phyloP scores from a whole-genome alignment of 805 yeast species.

The Candida maltosa region DNA sequence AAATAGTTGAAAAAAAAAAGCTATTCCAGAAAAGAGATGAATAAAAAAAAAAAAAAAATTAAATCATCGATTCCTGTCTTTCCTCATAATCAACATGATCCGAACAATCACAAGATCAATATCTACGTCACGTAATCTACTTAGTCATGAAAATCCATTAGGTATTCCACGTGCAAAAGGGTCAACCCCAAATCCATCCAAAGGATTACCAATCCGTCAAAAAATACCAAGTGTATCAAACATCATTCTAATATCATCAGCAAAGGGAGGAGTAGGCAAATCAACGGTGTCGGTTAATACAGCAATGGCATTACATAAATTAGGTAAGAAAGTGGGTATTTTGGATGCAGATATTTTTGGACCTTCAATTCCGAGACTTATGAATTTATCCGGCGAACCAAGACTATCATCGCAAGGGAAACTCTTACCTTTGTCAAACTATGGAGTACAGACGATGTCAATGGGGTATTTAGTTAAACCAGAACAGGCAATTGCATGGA shows the following conservation, averaged over 20 bases:
- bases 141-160: conserved; percentile 36
- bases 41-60: not conserved
- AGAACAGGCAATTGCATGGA: conserved; percentile 74
- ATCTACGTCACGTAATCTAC: conserved; percentile 1
- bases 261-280: conserved; percentile 82
- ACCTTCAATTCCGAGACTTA: conserved; percentile 73
- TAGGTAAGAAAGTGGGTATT: conserved; percentile 60
- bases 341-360: conserved; percentile 84
- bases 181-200: conserved; percentile 27
- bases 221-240: conserved; percentile 59
- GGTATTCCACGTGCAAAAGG: conserved; percentile 30
- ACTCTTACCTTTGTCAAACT: conserved; percentile 64
- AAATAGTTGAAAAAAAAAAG: not conserved
- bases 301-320: conserved; percentile 56
- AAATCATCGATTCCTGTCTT: not conserved
- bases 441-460: conserved; percentile 81
- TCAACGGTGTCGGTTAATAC: conserved; percentile 71
- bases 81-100: not conserved
- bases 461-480: conserved; percentile 78
- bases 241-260: conserved; percentile 66
- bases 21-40: not conserved
- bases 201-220: conserved; percentile 54
- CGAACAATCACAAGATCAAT: not conserved
- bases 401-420: conserved; percentile 49
- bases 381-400: conserved; percentile 72